These are phyloP conservation scores for Yamadazyma mexicana DNA, from an alignment of 1,139 yeast species.

Conservation along the genomic window DNA sequence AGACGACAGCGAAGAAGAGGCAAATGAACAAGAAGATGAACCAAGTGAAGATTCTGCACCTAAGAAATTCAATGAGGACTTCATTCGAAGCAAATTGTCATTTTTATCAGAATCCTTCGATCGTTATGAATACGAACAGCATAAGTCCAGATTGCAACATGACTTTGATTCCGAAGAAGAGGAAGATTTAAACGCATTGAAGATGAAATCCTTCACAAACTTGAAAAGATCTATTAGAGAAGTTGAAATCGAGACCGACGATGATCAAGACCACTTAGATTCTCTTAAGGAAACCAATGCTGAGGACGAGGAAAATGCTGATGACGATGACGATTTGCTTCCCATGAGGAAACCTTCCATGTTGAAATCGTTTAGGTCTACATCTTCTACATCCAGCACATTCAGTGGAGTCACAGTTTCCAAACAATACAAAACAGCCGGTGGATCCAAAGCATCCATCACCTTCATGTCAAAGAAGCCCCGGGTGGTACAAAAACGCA, in stretches of 20 bases:
- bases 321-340: conserved; percentile 33
- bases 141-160: conserved; percentile 37
- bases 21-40: conserved; percentile 20
- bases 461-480: conserved; percentile 48
- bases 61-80: conserved; percentile 45
- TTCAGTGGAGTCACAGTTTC: conserved; percentile 58
- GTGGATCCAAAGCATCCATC: conserved; percentile 60
- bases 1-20: conserved; percentile 30
- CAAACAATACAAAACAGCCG: conserved; percentile 55
- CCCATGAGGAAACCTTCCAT: conserved; percentile 49
- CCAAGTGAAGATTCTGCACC: conserved; percentile 18
- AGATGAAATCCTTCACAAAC: conserved; percentile 40
- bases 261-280: conserved; percentile 12
- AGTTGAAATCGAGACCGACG: conserved; percentile 19
- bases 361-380: conserved; percentile 45
- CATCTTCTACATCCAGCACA: conserved; percentile 36
- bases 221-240: conserved; percentile 18
- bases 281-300: too few species aligned
- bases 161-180: conserved; percentile 29
- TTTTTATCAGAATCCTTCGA: conserved; percentile 47
- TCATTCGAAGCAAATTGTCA: conserved; percentile 64
- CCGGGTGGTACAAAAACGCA: conserved; percentile 4
- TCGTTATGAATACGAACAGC: conserved; percentile 34
- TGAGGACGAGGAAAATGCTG: conserved; percentile 16
- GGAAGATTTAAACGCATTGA: conserved; percentile 49